Evolutionary conservation across 1,284 basidiomycete species (phyloP), one percentile per base, ranked within the genome.

Genomic region (Puccinia novopanici): DNA sequence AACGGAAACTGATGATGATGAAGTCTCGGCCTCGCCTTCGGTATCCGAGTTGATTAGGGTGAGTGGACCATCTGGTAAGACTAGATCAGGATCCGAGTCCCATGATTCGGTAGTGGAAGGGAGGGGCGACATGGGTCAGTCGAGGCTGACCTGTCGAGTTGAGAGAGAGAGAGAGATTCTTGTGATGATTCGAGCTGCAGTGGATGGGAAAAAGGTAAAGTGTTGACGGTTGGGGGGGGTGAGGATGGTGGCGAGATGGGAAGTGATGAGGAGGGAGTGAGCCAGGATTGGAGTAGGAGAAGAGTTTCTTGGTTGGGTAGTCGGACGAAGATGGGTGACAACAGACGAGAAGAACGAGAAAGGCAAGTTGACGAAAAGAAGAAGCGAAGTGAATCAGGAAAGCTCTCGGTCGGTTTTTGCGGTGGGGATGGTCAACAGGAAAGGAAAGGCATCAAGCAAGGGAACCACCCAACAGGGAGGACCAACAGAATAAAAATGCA

Each of bases 21-120:
- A 72, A 6, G 77, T 72, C 45, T 72, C 67, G 22, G 70, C 27
- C 50, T 80, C 77, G 37, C 30, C 27, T 73, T 80, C 77, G 27
- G 77, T 73, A n/a, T 80, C 77, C 13, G 77, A 80, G 27, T 80
- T 55, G 54, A 80, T 55, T 24, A 78, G 40, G 37, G 68, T 72
- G 30, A 80, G 55, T 48, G 77, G 77, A 13, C 77, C 77, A 61
- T 80, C 77, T 27, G 77, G 77, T 10, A 80, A n/a, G 24, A 80
- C 37, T 12, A 80, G 24, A 34, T 80, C 77, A 54, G 77, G 77
- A 48, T 80, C 77, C 6, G 77, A 72, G 57, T 80, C 77, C 77
- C 77, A 80, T 9, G 77, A 80, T 80, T 80, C 77, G 55, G 77
- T 63, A 17, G 65, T 72, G 19, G 77, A 61, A 37, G 63, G 24